Evolutionary conservation across 2,329 filamentous ascomycete genomes (phyloP), one percentile per base, ranked within the genome.

Genomic region (Cercospora zeae-maydis): DNA sequence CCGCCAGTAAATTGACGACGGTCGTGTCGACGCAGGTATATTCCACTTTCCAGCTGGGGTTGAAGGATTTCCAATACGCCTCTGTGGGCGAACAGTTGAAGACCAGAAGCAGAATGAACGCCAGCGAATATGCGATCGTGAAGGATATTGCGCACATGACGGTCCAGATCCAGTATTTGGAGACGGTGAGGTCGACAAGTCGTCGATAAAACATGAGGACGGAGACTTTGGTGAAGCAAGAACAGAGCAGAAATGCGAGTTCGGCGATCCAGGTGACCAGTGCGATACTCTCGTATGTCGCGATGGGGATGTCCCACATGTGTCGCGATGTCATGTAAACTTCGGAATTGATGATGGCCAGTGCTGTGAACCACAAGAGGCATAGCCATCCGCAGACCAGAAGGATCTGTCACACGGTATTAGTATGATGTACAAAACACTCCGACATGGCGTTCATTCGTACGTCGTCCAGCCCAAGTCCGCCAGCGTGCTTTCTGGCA

Each of bases 151-250:
- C 73, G 7, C 62, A 70, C 64, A 74, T 75, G 3, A 79, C 73
- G 13, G 73, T 74, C 60, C 73, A 75, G 1, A 76, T 71, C 66
- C 78, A 80, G 11, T 61, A 66, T 36, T 66, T 70, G 0, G 74
- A 75, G 24, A 77, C 72, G 1, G 74, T 70, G 51, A 73, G 74
- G 5, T 64, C 63, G 8, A 77, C 74, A 9, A 81, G 72, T 5
- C 79, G 75, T 3, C 76, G 75, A 62, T 81, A 80, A 68, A 81
- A 80, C n/a, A 72, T 66, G 8, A 78, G 67, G 1, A 78, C 72
- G 0, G 75, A 77, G 16, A 77, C 68, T 63, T 78, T 78, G 37
- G 72, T 74, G 21, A 71, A 69, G 52, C 72, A 72, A 11, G 69
- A 71, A 47, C 70, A 72, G 27, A 74, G 14, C n/a, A 76, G 59